phyloP scores from a whole-genome alignment of 129 eudicot species.

The Flaveria trinervia region DNA sequence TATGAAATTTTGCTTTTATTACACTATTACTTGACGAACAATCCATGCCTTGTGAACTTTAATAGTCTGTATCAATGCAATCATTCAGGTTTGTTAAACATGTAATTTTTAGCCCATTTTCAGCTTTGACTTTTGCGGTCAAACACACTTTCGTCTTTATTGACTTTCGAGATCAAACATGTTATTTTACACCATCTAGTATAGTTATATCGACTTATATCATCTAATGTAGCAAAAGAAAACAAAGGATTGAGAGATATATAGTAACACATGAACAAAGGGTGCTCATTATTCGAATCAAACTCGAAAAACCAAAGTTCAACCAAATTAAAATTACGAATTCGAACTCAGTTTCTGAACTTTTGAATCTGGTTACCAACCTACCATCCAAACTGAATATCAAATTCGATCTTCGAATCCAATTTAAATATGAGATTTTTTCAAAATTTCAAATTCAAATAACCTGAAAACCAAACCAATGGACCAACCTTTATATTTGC shows the following conservation, averaged over 20 bases:
- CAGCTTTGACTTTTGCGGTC: not conserved
- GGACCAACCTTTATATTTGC: no score
- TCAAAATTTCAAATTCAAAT: not conserved
- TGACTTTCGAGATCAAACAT: not conserved
- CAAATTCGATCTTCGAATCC: not conserved
- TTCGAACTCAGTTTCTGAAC: no score
- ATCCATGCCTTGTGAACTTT: conserved; percentile 77
- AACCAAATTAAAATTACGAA: no score
- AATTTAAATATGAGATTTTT: not conserved
- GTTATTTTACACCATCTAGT: not conserved
- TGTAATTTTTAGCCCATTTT: not conserved
- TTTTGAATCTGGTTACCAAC: no score
- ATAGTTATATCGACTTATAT: not conserved
- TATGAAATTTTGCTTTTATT: conserved; percentile 40
- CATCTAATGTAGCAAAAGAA: not conserved
- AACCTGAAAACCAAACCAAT: no score
- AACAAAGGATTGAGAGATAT: not conserved
- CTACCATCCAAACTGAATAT: not conserved
- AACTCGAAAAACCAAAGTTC: no score
- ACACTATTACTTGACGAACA: conserved; percentile 32
- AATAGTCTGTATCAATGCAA: conserved; percentile 9
- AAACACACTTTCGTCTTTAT: not conserved
- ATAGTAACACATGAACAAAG: not conserved
- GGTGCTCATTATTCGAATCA: no score
- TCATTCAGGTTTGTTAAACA: conserved; percentile 3